Base-by-base conservation (phyloP, 257 asterid genomes). In the Henckelia pumila region DNA sequence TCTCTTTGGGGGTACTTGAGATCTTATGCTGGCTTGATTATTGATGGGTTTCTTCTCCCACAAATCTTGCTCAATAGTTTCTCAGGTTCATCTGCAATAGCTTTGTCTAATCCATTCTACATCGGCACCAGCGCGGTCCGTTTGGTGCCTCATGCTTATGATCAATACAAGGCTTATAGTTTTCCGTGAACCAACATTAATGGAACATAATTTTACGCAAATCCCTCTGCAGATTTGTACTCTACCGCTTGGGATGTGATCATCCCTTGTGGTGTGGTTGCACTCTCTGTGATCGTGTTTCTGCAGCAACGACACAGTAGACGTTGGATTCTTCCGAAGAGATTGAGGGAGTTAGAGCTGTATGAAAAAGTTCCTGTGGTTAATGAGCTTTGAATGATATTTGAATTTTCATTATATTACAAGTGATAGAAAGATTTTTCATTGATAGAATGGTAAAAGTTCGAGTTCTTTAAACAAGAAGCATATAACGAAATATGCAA, bases 221-320 rank as follows among this genome's bases (percentile, higher is more conserved):
- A 84, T 66, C 95, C 77, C 8, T 65, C 70, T 0, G 87, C 84
- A 2, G 95, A 82, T 40, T 78, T 85, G 19, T 89, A 84, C 85
- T 85, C 91, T 8, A 81, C 84, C 5, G 83, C 85, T 1, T 87
- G 95, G 95, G 95, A 89, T 71, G 79, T 89, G 9, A 23, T 81
- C 0, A 85, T 89, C 56, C 88, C 87, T 19, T 72, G 75, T 13
- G 88, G 81, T 17, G 73, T 86, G 21, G 22, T 89, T 5, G 68
- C 63, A 63, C 80, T 89, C 24, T 82, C 78, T 3, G 80, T 78
- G 76, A 57, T 85, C 21, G 59, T 85, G 17, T 84, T 77, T 67
- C 47, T 89, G 75, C 95, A 89, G 81, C 96, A 89, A 65, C 68
- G 81, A 5, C 73, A 66, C 8, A 91, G 95, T 17, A 84, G 95